These are phyloP conservation scores for Phytophthora agathidicida DNA, from an alignment of 352 stramenopile genomes.

Conservation along the genomic window DNA sequence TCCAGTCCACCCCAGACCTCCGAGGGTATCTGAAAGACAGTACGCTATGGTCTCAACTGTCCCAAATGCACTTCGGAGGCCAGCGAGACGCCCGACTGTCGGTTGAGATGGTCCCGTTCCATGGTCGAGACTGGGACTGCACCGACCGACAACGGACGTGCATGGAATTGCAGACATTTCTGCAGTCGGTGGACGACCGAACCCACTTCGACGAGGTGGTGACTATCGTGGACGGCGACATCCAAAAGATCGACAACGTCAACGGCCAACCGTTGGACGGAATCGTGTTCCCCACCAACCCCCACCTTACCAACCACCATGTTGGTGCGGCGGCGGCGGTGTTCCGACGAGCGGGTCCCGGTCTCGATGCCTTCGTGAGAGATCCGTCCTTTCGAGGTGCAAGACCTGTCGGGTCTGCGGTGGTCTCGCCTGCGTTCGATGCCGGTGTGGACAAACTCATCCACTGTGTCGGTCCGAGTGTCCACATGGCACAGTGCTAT, in stretches of 20 bases:
- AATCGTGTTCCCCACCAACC: slow-evolving; percentile 57
- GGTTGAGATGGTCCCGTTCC: neutral
- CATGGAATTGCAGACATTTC: slow-evolving; percentile 34
- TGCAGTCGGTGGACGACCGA: slow-evolving; percentile 32
- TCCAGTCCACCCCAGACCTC: slow-evolving; percentile 8
- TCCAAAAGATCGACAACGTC: slow-evolving; percentile 23
- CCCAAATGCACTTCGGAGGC: slow-evolving; percentile 27
- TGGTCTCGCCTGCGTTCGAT: slow-evolving; percentile 52
- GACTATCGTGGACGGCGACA: slow-evolving; percentile 32
- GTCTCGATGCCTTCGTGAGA: slow-evolving; percentile 37
- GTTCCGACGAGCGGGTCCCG: slow-evolving; percentile 46
- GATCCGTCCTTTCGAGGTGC: slow-evolving; percentile 24
- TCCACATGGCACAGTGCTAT: slow-evolving; percentile 17
- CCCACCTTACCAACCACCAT: slow-evolving; percentile 40
- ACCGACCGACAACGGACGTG: slow-evolving; percentile 21
- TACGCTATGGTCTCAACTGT: slow-evolving; percentile 40
- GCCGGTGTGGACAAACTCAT: slow-evolving; percentile 52
- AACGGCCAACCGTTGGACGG: slow-evolving; percentile 35
- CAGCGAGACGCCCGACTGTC: slow-evolving; percentile 11
- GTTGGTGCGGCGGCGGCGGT: slow-evolving; percentile 43
- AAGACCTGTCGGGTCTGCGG: slow-evolving; percentile 19
- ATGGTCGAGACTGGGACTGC: slow-evolving; percentile 23
- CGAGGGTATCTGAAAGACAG: slow-evolving; percentile 28
- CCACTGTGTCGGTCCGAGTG: slow-evolving; percentile 51
- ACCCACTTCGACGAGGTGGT: slow-evolving; percentile 32